Evolutionary conservation across 2,329 filamentous ascomycete species (phyloP).

Genomic region (Alternaria solani): DNA sequence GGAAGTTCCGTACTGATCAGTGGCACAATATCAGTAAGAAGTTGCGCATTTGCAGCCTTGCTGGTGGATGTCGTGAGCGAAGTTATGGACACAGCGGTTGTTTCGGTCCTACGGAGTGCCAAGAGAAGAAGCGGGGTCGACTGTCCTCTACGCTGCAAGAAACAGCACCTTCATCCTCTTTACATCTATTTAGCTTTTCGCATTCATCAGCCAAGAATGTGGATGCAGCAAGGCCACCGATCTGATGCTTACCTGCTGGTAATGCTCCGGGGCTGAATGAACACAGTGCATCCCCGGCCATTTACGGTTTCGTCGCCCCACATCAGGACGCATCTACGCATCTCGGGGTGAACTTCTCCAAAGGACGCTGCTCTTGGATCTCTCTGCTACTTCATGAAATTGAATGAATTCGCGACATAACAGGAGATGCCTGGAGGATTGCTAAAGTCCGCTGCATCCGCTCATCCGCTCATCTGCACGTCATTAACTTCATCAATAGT

Average conservation of each 20-base stretch:
- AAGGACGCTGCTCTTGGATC: no score
- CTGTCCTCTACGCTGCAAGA: neutral
- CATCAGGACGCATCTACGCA: neutral
- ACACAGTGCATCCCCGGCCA: neutral
- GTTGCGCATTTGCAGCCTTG: neutral
- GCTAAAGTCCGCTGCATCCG: no score
- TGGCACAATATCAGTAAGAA: neutral
- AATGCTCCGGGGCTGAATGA: no score
- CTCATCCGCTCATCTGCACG: neutral
- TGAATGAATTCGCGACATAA: rapidly evolving
- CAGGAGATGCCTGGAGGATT: rapidly evolving
- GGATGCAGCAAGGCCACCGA: neutral
- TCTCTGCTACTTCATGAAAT: neutral
- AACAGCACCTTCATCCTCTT: neutral
- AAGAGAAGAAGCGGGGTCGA: neutral
- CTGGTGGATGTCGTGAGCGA: neutral
- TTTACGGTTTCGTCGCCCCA: neutral
- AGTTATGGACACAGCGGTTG: neutral
- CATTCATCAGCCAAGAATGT: neutral
- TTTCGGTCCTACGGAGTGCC: neutral
- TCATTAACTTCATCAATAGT: neutral
- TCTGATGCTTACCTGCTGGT: neutral
- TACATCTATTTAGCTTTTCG: neutral
- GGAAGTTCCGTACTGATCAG: neutral
- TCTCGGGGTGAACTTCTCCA: neutral